Base-by-base conservation (phyloP, 2,329 filamentous ascomycete species). In the Fusarium sambucinum region DNA sequence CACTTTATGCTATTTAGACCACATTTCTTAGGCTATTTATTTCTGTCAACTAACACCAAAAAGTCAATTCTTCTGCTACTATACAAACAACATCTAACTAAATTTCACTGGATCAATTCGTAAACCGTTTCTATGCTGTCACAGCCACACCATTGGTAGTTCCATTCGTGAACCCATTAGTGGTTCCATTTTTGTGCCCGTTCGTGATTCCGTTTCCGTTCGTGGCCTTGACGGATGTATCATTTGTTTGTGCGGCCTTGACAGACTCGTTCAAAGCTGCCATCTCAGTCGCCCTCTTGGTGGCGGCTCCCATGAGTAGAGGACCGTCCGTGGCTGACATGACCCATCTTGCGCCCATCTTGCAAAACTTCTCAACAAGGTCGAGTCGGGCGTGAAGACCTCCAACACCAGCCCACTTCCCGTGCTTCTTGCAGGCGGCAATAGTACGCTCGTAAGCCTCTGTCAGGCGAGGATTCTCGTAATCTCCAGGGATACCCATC, bases 401-500 rank as follows among this genome's bases (percentile, higher is more conserved):
- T 13, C 79, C 81, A 35, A 81, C 73, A 11, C 80, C 80, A 7
- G 82, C 68, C 47, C 72, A 77, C 71, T 81, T 82, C 19, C 80
- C 74, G 13, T 72, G 71, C 72, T 77, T 80, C 12, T 76, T 74
- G 27, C 78, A 79, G 2, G 80, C 81, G 7, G 68, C 65, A 17
- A 80, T 78, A 5, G 76, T 77, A 57, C 77, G 79, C 38, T 76
- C 65, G 9, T 79, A 72, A 16, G 69, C 69, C 19, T 72, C 69
- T 0, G 69, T 72, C 3, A 72, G 53, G 12, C 63, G 58, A 10
- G 66, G 69, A 21, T 72, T 72, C 53, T 72, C 69, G 10, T 70
- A 72, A 25, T 72, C 69, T 3, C 69, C 69, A 0, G 69, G 69
- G 2, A 72, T 81, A 0, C 81, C 81, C 72, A 83, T 76, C 41